phyloP scores from a whole-genome alignment of 2,329 filamentous ascomycete species.

The Diaporthe sp. region DNA sequence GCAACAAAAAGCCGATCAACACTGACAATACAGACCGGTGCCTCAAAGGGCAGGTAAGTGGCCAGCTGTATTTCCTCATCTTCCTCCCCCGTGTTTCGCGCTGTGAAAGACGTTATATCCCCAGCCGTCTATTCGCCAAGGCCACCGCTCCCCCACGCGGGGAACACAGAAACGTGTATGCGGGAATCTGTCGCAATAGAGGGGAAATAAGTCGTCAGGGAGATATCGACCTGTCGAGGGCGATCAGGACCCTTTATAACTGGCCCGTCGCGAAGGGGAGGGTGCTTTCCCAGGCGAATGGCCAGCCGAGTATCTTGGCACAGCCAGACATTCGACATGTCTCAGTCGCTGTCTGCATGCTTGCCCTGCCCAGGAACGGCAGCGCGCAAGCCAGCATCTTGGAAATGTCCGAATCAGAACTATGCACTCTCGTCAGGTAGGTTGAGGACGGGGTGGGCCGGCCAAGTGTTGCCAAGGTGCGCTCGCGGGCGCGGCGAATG shows the following conservation, averaged over 20 bases:
- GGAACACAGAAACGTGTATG: neutral
- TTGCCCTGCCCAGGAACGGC: neutral
- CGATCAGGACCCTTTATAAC: neutral
- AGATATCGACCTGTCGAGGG: neutral
- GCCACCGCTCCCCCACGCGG: neutral
- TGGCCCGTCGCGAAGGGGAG: neutral
- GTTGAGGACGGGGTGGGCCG: neutral
- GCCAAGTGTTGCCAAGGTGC: slow-evolving; percentile 30
- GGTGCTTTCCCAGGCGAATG: neutral
- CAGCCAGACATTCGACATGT: too few species aligned
- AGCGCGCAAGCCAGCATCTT: neutral
- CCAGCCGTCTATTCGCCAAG: slow-evolving; percentile 22
- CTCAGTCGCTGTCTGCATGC: too few species aligned
- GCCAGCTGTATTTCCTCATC: neutral
- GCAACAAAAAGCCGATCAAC: neutral
- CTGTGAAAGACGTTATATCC: slow-evolving; percentile 22
- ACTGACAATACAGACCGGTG: neutral
- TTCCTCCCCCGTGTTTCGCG: neutral
- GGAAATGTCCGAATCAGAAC: neutral
- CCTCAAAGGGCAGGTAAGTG: neutral
- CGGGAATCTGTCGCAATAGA: slow-evolving; percentile 21
- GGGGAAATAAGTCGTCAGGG: slow-evolving; percentile 30
- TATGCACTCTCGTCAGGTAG: too few species aligned
- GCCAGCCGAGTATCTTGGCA: neutral
- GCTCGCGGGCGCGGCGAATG: slow-evolving; percentile 15